Evolutionary conservation across 352 stramenopile genomes (phyloP).

Genomic region (Globisporangium cylindrosporum): DNA sequence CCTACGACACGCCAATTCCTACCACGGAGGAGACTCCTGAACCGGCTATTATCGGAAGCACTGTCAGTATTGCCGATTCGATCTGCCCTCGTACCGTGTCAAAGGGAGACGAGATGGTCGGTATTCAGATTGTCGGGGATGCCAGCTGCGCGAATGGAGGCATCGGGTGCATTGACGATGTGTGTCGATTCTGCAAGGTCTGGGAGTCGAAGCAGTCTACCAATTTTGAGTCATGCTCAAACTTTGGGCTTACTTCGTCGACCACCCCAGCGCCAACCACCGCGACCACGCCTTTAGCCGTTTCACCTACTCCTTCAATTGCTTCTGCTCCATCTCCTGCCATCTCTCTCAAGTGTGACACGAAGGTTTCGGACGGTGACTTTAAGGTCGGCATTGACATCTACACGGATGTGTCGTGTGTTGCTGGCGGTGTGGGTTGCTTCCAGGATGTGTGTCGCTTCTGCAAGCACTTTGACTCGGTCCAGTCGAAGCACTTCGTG

Average conservation of each 20-base stretch:
- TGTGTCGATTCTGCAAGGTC: slow-evolving; percentile 35
- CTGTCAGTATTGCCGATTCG: no score
- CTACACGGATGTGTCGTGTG: background rate
- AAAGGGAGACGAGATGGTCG: no score
- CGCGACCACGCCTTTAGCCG: background rate
- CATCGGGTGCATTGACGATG: slow-evolving; percentile 10
- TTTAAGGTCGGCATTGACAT: background rate
- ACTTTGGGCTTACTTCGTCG: no score
- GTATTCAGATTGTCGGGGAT: no score
- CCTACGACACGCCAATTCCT: no score
- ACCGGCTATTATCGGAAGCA: no score
- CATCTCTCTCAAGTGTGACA: background rate
- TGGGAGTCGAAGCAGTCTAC: slow-evolving; percentile 28
- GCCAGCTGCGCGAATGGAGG: background rate
- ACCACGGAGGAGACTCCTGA: no score
- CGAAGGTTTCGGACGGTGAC: background rate
- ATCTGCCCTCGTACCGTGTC: no score
- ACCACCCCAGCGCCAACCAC: background rate
- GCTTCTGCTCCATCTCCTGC: background rate
- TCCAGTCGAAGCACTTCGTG: background rate
- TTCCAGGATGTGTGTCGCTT: background rate
- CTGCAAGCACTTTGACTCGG: background rate
- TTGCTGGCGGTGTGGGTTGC: background rate
- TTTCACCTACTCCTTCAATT: background rate
- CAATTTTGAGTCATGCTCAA: slow-evolving; percentile 25